These are phyloP conservation scores for Meira miltonrushii DNA, from an alignment of 1,284 basidiomycete genomes.

Conservation along the genomic window DNA sequence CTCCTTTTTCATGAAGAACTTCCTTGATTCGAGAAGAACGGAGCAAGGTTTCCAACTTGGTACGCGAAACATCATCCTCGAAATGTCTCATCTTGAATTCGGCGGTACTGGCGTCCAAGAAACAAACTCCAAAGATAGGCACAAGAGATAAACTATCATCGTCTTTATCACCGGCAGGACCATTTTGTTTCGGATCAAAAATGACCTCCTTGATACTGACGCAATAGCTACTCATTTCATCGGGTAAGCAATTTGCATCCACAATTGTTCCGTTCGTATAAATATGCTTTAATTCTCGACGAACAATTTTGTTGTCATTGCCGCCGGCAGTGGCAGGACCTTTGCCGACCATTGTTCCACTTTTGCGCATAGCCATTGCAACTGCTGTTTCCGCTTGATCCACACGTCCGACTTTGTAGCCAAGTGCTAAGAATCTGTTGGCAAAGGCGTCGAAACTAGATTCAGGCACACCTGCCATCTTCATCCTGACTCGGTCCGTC, in stretches of 20 bases:
- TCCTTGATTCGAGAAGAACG: constrained; percentile 90
- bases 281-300: constrained; percentile 82
- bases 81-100: constrained; percentile 89
- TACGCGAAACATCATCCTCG: constrained; percentile 85
- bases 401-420: constrained; percentile 91
- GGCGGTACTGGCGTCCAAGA: constrained; percentile 92
- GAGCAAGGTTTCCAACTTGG: constrained; percentile 87
- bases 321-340: neutral
- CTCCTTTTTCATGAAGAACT: constrained; percentile 80
- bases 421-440: constrained; percentile 59
- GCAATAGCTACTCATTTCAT: constrained; percentile 93
- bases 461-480: constrained; percentile 89
- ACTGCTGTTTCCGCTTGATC: constrained; percentile 92
- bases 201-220: constrained; percentile 70
- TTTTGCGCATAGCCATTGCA: constrained; percentile 60
- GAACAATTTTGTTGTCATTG: constrained; percentile 54
- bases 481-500: constrained; percentile 92
- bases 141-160: constrained; percentile 12
- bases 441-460: constrained; percentile 68
- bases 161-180: constrained; percentile 9
- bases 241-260: constrained; percentile 78
- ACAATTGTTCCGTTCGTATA: constrained; percentile 95
- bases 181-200: constrained; percentile 1
- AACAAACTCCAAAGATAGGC: constrained; percentile 74
- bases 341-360: constrained; percentile 55